These are phyloP conservation scores for Stevia rebaudiana DNA, from an alignment of 140 eudicot genomes.

Conservation along the genomic window DNA sequence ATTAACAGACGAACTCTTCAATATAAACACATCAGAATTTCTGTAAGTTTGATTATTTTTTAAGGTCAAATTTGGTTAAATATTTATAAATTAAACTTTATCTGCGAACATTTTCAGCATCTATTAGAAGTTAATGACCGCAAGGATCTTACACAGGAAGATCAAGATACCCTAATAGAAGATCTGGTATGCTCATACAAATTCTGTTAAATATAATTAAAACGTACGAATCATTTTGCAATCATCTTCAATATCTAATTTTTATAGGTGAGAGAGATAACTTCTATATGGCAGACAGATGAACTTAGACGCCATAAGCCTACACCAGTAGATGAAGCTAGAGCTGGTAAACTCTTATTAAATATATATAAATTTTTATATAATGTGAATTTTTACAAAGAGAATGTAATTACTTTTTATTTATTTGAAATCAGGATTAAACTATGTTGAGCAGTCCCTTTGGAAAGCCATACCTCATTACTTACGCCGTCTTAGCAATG, in stretches of 20 bases:
- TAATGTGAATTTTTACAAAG: slow-evolving; percentile 8
- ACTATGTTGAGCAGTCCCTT: slow-evolving; percentile 93
- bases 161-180: slow-evolving; percentile 83
- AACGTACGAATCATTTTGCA: not conserved
- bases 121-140: slow-evolving; percentile 79
- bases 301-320: slow-evolving; percentile 96
- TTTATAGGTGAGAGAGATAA: slow-evolving; percentile 89
- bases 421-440: slow-evolving; percentile 46
- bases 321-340: slow-evolving; percentile 96
- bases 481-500: slow-evolving; percentile 92
- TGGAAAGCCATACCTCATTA: slow-evolving; percentile 98
- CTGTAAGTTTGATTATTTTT: slow-evolving; percentile 42
- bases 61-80: not conserved
- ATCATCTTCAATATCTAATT: slow-evolving; percentile 10
- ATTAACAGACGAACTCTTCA: slow-evolving; percentile 91
- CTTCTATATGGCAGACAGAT: slow-evolving; percentile 98
- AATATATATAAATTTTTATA: not conserved
- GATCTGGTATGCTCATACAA: slow-evolving; percentile 60
- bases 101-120: slow-evolving; percentile 48
- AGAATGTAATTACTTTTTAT: not conserved
- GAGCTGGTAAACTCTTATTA: slow-evolving; percentile 56
- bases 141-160: slow-evolving; percentile 82
- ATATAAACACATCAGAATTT: slow-evolving; percentile 77
- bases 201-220: slow-evolving; percentile 11
- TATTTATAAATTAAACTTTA: not conserved